Evolutionary conservation across 2,329 filamentous ascomycete species (phyloP), one percentile per base, ranked within the genome.

Genomic region (Pseudocercospora vitis): DNA sequence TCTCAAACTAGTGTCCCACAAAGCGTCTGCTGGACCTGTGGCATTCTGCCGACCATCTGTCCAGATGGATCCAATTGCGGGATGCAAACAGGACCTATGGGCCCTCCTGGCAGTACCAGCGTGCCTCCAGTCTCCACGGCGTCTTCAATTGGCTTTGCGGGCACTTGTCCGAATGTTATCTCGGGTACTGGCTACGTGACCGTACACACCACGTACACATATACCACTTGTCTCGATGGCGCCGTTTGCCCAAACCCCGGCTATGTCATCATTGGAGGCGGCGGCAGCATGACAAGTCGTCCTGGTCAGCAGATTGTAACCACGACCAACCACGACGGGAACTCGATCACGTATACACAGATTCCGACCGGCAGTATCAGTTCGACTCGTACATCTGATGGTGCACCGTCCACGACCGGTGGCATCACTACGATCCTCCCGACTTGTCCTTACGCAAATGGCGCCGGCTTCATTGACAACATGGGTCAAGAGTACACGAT

Each of bases 181-280:
- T 55, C 52, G 12, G 53, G 59, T 7, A 58, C 59, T 18, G 64
- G 65, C 3, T 68, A 66, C 3, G 68, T 63, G 2, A 69, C 67
- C 4, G 32, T 69, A 8, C 65, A 64, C 48, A 68, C 65, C 7
- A 69, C 65, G 1, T 53, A 63, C n/a, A 68, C 63, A 2, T 56
- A 68, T 19, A 70, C 65, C 7, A 63, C 57, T 18, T 70, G 67
- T 52, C 57, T 59, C 3, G 57, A 65, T 4, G 63, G 63, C 5
- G 54, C 58, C 11, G 63, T 63, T 18, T 70, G 67, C 55, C 64
- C 64, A 4, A 60, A 62, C 28, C 60, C 62, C 12, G 61, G 62
- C 14, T 65, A 63, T 39, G 51, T 50, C 11, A 51, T 63, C 19
- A 53, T 60, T 37, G 56, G 54, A 3, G 57, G 56, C n/a, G 50